phyloP scores from a whole-genome alignment of 441 rosid species.

The Raphanus hybrid region DNA sequence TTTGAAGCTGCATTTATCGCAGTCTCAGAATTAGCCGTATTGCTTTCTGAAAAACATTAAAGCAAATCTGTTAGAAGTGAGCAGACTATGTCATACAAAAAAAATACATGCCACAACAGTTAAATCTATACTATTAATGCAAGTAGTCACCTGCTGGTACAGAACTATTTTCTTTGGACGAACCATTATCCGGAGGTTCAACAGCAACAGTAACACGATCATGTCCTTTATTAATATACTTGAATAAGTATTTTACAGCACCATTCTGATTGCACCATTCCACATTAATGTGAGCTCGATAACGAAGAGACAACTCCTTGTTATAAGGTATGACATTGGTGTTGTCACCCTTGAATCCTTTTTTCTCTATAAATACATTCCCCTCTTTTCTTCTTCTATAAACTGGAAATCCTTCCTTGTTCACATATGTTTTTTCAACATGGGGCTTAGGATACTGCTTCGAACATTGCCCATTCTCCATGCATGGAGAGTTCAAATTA shows the following conservation, averaged over 20 bases:
- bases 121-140: too few relatives aligned
- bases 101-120: too few relatives aligned
- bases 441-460: not conserved
- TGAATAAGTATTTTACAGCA: not conserved
- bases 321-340: not conserved
- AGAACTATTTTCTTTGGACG: too few relatives aligned
- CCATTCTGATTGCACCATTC: not conserved
- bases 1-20: not conserved
- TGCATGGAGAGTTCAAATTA: not conserved
- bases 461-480: not conserved
- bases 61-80: too few relatives aligned
- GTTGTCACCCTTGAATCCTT: not conserved
- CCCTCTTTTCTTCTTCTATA: not conserved
- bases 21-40: not conserved
- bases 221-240: not conserved
- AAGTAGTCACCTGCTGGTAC: too few relatives aligned
- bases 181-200: not conserved
- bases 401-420: not conserved
- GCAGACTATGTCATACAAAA: too few relatives aligned
- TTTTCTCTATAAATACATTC: not conserved
- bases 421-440: not conserved
- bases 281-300: not conserved
- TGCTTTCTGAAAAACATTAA: not conserved
- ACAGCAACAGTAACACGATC: not conserved
- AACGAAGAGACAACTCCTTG: not conserved